These are phyloP conservation scores for Candida sphagnicola DNA, from an alignment of 805 yeast species.

Conservation along the genomic window DNA sequence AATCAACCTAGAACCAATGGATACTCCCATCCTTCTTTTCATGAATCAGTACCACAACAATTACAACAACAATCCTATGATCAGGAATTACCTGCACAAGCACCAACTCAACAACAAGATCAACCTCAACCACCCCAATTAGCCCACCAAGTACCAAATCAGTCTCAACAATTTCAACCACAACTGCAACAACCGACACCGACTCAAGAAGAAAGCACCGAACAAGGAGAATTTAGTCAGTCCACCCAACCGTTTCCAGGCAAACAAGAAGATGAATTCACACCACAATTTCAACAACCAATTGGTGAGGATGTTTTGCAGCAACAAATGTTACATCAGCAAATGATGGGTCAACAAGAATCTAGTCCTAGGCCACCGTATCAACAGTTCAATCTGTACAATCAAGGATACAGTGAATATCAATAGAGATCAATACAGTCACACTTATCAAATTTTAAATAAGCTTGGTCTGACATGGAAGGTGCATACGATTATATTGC, in stretches of 20 bases:
- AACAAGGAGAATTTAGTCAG: not conserved
- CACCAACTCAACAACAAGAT: slow-evolving; percentile 9
- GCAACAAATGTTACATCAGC: slow-evolving; percentile 3
- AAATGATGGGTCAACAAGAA: not conserved
- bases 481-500: too few relatives aligned
- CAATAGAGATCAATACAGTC: too few relatives aligned
- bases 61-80: slow-evolving; percentile 7
- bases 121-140: slow-evolving; percentile 6
- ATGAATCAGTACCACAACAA: slow-evolving; percentile 6
- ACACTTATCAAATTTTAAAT: too few relatives aligned
- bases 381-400: slow-evolving; percentile 3
- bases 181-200: not conserved
- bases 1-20: slow-evolving; percentile 18
- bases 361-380: not conserved
- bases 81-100: slow-evolving; percentile 15
- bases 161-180: slow-evolving; percentile 5
- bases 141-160: slow-evolving; percentile 7
- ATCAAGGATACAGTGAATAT: slow-evolving; percentile 4
- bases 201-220: not conserved
- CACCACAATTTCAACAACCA: not conserved
- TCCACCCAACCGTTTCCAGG: not conserved
- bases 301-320: slow-evolving; percentile 1
- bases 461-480: too few relatives aligned
- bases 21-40: slow-evolving; percentile 9
- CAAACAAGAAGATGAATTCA: slow-evolving; percentile 2